These are phyloP conservation scores for Stagonosporopsis rhizophila DNA, from an alignment of 2,329 filamentous ascomycete genomes.

Conservation along the genomic window DNA sequence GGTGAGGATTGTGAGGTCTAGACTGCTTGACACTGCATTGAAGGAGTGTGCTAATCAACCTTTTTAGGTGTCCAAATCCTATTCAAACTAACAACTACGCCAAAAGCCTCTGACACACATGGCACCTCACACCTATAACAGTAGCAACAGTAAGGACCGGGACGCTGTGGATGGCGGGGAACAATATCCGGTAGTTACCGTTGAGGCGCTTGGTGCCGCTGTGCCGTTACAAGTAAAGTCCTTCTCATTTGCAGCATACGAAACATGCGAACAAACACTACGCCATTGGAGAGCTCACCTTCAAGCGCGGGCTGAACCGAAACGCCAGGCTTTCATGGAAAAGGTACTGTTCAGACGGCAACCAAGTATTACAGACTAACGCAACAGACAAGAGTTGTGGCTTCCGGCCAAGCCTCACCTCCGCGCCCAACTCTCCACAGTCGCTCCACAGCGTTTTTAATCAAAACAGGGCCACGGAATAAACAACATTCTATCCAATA, in stretches of 20 bases:
- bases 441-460: neutral
- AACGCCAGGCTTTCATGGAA: no score
- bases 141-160: neutral
- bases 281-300: neutral
- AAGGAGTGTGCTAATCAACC: no score
- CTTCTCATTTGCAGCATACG: neutral
- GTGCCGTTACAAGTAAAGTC: neutral
- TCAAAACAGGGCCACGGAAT: constrained; percentile 2
- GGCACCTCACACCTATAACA: neutral
- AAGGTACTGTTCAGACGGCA: no score
- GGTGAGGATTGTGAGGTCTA: no score
- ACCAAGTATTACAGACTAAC: constrained; percentile 4
- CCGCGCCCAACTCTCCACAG: neutral
- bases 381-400: constrained; percentile 15
- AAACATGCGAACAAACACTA: neutral
- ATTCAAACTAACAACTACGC: no score
- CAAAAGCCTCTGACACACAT: no score
- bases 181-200: neutral
- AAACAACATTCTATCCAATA: neutral
- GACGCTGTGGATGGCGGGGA: neutral
- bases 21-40: no score
- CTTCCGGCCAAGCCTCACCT: constrained; percentile 1
- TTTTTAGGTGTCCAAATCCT: no score
- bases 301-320: neutral
- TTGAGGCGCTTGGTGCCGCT: neutral